Percentiles rank a stretch among this genome's conserved stretches.
Evolutionary conservation across 2,329 filamentous ascomycete species (phyloP).

Genomic region (Neodidymelliopsis sp.): DNA sequence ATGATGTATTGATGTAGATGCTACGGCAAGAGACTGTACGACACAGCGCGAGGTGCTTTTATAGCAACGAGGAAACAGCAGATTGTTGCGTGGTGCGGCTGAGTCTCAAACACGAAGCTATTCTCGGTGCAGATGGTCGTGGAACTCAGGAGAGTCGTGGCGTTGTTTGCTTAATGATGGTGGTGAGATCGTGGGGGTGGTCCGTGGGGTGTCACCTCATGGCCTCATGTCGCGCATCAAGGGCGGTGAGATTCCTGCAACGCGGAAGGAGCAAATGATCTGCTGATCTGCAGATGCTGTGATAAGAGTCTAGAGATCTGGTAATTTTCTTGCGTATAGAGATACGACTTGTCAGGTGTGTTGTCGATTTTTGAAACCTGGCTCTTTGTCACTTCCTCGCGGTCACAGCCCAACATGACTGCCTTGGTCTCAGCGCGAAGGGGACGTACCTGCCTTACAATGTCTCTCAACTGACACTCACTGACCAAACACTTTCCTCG

Average conservation of each 20-base stretch:
- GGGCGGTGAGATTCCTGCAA: neutral
- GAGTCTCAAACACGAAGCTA: neutral
- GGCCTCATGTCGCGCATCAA: neutral
- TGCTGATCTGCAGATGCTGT: neutral
- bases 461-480: neutral
- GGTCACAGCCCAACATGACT: neutral
- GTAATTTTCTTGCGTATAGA: neutral
- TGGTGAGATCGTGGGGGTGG: slow-evolving; percentile 18
- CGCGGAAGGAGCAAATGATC: neutral
- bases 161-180: slow-evolving; percentile 1
- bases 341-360: neutral
- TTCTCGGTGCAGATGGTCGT: neutral
- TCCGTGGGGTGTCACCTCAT: slow-evolving; percentile 17
- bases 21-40: too few relatives aligned
- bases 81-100: slow-evolving; percentile 5
- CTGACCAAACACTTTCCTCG: neutral
- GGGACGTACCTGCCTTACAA: neutral
- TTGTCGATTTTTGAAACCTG: neutral
- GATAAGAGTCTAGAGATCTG: neutral
- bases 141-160: slow-evolving; percentile 4
- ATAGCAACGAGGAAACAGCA: too few relatives aligned
- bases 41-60: neutral
- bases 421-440: neutral
- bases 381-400: neutral
- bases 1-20: neutral